A percentile compares a stretch with the other conserved stretches of the same genome.
These are phyloP conservation scores for Glaciozyma martinii DNA, from an alignment of 768 basidiomycete species.

Conservation along the genomic window DNA sequence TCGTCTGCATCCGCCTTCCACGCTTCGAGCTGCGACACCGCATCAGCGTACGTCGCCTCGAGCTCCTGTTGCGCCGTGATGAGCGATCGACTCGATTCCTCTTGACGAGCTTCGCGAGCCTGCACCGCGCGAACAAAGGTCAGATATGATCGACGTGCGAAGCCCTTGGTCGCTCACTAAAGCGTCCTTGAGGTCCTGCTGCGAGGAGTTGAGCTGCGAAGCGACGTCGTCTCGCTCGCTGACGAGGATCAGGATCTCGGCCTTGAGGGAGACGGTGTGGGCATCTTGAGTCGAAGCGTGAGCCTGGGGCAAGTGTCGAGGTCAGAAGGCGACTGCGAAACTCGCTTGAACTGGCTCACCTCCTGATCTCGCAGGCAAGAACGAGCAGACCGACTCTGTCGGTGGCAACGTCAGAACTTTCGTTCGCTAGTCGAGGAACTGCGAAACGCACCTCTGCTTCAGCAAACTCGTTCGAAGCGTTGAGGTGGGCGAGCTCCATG, in stretches of 20 bases:
- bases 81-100: not conserved
- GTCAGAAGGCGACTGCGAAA: too few relatives aligned
- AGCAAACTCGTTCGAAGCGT: not conserved
- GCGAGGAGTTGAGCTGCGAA: not conserved
- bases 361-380: not conserved
- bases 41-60: not conserved
- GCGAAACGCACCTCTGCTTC: not conserved
- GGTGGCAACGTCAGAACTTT: not conserved
- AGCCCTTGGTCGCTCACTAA: not conserved
- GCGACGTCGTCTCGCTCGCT: not conserved
- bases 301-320: too few relatives aligned
- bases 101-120: not conserved
- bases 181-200: not conserved
- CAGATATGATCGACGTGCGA: not conserved
- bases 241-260: not conserved
- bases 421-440: too few relatives aligned
- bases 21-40: not conserved
- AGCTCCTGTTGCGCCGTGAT: constrained; percentile 2
- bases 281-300: too few relatives aligned
- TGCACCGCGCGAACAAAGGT: not conserved
- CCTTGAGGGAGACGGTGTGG: not conserved
- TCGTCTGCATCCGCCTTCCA: not conserved
- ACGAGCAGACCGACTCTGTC: not conserved
- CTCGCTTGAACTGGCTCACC: not conserved
- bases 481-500: not conserved